Evolutionary conservation across 2,329 filamentous ascomycete genomes (phyloP).

Genomic region (Beauveria rudraprayagi): DNA sequence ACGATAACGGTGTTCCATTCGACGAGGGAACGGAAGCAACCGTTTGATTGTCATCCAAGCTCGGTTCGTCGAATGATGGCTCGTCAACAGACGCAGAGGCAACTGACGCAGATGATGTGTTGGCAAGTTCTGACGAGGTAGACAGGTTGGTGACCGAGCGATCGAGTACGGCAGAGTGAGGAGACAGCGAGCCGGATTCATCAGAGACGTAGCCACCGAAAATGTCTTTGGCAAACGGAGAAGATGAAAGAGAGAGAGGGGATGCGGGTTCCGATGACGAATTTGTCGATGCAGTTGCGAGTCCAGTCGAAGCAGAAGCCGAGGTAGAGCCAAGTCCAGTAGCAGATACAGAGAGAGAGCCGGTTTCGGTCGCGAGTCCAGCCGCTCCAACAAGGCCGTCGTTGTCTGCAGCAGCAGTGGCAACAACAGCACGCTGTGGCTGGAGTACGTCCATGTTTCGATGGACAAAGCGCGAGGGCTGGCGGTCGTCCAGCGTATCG

Average conservation of each 20-base stretch:
- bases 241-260: background rate
- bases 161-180: background rate
- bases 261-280: background rate
- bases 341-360: background rate
- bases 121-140: background rate
- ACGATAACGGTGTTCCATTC: background rate
- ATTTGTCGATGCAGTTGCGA: background rate
- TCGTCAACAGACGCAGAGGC: background rate
- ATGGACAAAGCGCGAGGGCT: slow-evolving; percentile 1
- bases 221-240: background rate
- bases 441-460: background rate
- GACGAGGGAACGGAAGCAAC: background rate
- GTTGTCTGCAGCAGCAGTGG: background rate
- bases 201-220: slow-evolving; percentile 1
- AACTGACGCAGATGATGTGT: background rate
- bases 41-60: background rate
- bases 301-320: background rate
- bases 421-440: background rate
- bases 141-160: background rate
- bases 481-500: background rate
- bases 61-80: background rate
- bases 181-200: background rate
- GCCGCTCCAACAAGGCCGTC: background rate
- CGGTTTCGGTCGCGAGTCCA: background rate
- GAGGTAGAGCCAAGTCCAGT: background rate